Evolutionary conservation across 2,329 filamentous ascomycete species (phyloP), one percentile per base, ranked within the genome.

Genomic region (Chalaropsis ovoidea): DNA sequence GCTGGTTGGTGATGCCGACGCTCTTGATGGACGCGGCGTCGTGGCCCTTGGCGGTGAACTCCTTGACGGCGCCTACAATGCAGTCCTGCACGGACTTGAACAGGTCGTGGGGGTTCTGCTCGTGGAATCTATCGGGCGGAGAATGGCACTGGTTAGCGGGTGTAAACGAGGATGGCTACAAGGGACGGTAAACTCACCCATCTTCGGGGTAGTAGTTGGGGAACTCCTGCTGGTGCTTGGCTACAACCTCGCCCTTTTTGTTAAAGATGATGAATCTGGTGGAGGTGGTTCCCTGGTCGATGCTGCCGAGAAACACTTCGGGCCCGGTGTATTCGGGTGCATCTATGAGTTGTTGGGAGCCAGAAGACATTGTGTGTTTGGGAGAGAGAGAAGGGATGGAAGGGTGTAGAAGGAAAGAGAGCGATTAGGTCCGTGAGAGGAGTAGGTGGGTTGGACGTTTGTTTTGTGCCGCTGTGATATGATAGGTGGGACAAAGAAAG

Each of bases 221-320:
- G 72, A 95, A 92, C 74, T 95, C 90, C 69, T 92, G 85, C 76
- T 95, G 91, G 74, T 95, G 90, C 70, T 85, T 86, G 45, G 88
- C 90, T 56, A 94, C 82, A 3, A 89, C 88, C 67, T 88, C 85
- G 65, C 91, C 90, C 52, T 82, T 77, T 69, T 84, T 85, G 75
- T 95, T 86, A 77, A 96, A 96, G 73, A 96, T 92, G 70, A 96
- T 82, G 76, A 96, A 96, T 45, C 91, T 83, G 42, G 90, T 89
- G 67, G 88, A 93, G 41, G 91, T 96, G 13, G 91, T 96, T 67
- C 91, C 91, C 72, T 95, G 90, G 73, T 96, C 91, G 73, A 96
- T 92, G 70, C 88, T 89, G 68, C 90, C 91, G 68, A 95, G 86
- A 72, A 89, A 95, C 11, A 45, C 60, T 0, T 47, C 60, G 31